Conservation (phyloP, 148 eudicot genomes). For the Oxyria digyna region DNA sequence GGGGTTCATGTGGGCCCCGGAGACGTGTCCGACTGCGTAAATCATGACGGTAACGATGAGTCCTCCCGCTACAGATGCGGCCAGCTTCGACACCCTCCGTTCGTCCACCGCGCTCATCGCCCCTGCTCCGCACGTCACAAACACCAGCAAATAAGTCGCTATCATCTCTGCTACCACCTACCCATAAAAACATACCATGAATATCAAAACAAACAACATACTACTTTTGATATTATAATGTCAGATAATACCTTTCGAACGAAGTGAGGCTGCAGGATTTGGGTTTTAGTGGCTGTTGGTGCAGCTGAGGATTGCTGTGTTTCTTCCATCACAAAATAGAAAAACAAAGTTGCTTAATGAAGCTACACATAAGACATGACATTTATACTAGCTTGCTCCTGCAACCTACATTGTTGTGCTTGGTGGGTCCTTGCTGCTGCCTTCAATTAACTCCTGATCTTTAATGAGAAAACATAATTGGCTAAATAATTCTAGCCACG, state of each 20-base stretch:
- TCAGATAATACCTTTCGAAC: not conserved
- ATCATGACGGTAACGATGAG: slow-evolving; percentile 70
- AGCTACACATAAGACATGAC: too few relatives aligned
- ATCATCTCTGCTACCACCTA: slow-evolving; percentile 51
- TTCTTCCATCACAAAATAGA: not conserved
- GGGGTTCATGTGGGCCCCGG: slow-evolving; percentile 83
- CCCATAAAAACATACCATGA: too few relatives aligned
- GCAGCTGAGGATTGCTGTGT: not conserved
- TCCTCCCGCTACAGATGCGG: slow-evolving; percentile 54
- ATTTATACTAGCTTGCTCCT: too few relatives aligned
- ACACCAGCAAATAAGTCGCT: slow-evolving; percentile 54
- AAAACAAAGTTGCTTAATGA: too few relatives aligned
- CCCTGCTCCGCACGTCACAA: slow-evolving; percentile 55
- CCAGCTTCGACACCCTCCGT: slow-evolving; percentile 29
- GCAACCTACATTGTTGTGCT: too few relatives aligned
- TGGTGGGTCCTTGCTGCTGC: too few relatives aligned
- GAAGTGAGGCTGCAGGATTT: not conserved
- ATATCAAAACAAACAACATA: too few relatives aligned
- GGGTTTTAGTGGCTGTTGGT: not conserved
- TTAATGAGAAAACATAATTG: too few relatives aligned
- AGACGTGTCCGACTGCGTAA: slow-evolving; percentile 65
- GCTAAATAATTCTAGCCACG: too few relatives aligned
- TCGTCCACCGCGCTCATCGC: slow-evolving; percentile 33
- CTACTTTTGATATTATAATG: too few relatives aligned
- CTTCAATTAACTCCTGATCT: too few relatives aligned